Evolutionary conservation across 495 filamentous ascomycete genomes (phyloP), one percentile per base, ranked within the genome.

Genomic region (Aspergillus bridgeri): DNA sequence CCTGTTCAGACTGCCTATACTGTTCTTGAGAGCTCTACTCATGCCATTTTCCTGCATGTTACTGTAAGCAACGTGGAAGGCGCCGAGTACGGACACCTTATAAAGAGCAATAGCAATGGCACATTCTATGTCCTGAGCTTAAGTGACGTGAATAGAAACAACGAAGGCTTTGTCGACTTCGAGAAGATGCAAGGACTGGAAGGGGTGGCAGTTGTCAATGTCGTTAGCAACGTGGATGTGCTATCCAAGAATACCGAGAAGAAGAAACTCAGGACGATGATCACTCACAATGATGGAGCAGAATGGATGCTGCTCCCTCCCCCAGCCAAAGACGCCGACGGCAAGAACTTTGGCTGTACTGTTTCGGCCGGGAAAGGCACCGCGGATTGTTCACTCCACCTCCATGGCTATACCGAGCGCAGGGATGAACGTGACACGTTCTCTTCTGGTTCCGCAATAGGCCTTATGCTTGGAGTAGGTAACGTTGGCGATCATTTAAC

Each of bases 71-170:
- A 75, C 23, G 72, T 73, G 7, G 63, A 75, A 22, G 85, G 79
- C 3, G 81, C 79, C 33, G 83, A 86, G 53, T 91, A 88, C 60
- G 94, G 94, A n/a, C 84, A 85, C 22, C 86, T 99, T 52, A 81
- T 99, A 66, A 98, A 98, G 81, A 96, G 91, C 63, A 99, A 99
- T 73, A 96, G 90, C 64, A 98, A 98, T 66, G 94, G 94, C 42
- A 98, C 94, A 0, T 92, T 88, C 3, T 99, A 97, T 62, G 89
- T 95, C 20, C 75, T 92, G 50, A 92, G 88, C 69, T 74, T 93
- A 8, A 73, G 81, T 48, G 82, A 80, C 0, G 89, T 97, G 62
- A 96, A 96, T 70, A 81, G 88, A 54, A 84, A 96, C 62, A 71
- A 78, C 3, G 60, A 51, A 0, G 92, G 88, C 44, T 96, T 87